Conservation (phyloP, 768 basidiomycete genomes). For the Heimioporus sp. region DNA sequence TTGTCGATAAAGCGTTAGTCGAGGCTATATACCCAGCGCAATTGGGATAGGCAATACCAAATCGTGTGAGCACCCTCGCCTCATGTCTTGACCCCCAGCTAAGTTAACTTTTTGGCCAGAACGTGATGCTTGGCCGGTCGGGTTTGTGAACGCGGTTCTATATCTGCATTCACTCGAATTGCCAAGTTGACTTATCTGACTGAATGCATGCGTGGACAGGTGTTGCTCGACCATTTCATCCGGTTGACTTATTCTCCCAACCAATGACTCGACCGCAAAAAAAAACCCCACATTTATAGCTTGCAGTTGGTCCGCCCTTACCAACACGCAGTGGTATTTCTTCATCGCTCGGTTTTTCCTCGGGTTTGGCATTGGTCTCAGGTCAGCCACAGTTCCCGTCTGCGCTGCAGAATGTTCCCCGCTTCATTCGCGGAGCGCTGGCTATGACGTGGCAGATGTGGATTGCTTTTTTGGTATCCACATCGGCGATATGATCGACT, state of each 20-base stretch:
- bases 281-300: constrained; percentile 52
- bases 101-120: constrained; percentile 15
- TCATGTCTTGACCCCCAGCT: not conserved
- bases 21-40: constrained; percentile 48
- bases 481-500: constrained; percentile 64
- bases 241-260: constrained; percentile 78
- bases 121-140: constrained; percentile 70
- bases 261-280: constrained; percentile 55
- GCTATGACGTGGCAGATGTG: constrained; percentile 95
- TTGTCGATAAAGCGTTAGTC: too few species aligned
- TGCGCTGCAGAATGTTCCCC: constrained; percentile 80
- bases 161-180: constrained; percentile 35
- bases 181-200: too few species aligned
- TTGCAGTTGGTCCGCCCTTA: constrained; percentile 54
- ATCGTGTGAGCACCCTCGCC: constrained; percentile 14
- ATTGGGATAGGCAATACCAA: constrained; percentile 46
- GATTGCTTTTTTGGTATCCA: constrained; percentile 85
- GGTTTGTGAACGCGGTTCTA: constrained; percentile 67
- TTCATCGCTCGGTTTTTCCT: constrained; percentile 55
- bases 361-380: constrained; percentile 49
- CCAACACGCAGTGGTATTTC: constrained; percentile 56
- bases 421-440: constrained; percentile 75
- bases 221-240: constrained; percentile 52
- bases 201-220: constrained; percentile 20
- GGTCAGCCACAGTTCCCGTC: constrained; percentile 60